Percentiles rank a stretch among this genome's conserved stretches.
These are phyloP conservation scores for Cladophialophora yegresii DNA, from an alignment of 2,329 filamentous ascomycete genomes.

Conservation along the genomic window DNA sequence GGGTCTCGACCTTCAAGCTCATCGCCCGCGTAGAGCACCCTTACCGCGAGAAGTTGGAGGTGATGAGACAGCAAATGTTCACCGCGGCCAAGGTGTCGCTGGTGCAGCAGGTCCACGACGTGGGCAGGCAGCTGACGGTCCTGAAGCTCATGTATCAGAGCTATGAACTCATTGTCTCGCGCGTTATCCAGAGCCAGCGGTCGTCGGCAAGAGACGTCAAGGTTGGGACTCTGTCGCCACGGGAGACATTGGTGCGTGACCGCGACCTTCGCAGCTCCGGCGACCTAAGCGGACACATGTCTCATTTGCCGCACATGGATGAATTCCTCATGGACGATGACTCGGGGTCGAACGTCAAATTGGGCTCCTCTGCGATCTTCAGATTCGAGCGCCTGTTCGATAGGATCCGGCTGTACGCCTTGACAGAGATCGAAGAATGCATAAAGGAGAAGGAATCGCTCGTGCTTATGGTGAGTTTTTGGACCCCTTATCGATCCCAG, in stretches of 20 bases:
- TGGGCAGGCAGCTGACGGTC: slow-evolving; percentile 62
- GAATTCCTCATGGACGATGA: slow-evolving; percentile 20
- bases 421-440: slow-evolving; percentile 65
- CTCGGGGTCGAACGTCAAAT: slow-evolving; percentile 39
- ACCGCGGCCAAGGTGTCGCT: slow-evolving; percentile 49
- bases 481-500: background rate
- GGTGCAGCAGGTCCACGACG: slow-evolving; percentile 58
- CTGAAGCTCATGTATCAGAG: slow-evolving; percentile 64
- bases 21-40: slow-evolving; percentile 59
- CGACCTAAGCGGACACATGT: background rate
- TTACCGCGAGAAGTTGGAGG: slow-evolving; percentile 53
- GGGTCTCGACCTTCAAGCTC: slow-evolving; percentile 63
- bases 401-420: slow-evolving; percentile 62
- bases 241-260: background rate
- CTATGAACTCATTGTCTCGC: slow-evolving; percentile 63
- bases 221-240: background rate
- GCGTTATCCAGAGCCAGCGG: slow-evolving; percentile 58
- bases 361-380: slow-evolving; percentile 55
- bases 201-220: slow-evolving; percentile 8
- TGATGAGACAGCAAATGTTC: slow-evolving; percentile 59
- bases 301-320: slow-evolving; percentile 11
- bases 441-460: slow-evolving; percentile 69
- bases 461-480: slow-evolving; percentile 65
- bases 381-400: slow-evolving; percentile 63
- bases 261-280: background rate